Percentiles rank a stretch among this genome's conserved stretches.
Conservation (phyloP, 768 basidiomycete species). For the Thelephora aurantiotincta region DNA sequence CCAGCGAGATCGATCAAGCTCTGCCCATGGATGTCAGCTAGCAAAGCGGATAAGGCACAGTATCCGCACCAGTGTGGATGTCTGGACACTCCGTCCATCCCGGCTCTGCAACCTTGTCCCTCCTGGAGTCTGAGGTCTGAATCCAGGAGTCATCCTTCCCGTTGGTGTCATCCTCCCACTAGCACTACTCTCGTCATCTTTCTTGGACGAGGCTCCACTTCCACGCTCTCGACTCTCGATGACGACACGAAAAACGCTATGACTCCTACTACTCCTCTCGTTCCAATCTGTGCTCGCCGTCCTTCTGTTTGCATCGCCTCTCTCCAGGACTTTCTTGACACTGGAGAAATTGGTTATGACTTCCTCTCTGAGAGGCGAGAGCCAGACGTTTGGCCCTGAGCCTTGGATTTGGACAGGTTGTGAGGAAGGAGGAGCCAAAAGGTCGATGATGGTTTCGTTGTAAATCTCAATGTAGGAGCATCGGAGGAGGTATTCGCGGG, state of each 20-base stretch:
- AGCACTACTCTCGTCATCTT: conserved; percentile 31
- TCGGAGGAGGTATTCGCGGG: conserved; percentile 84
- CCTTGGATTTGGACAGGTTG: conserved; percentile 69
- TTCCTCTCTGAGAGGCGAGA: conserved; percentile 76
- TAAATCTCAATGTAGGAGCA: conserved; percentile 97
- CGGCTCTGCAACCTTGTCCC: conserved; percentile 58
- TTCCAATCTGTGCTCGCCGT: conserved; percentile 99
- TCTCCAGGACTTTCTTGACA: conserved; percentile 26
- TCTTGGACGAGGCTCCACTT: conserved; percentile 7
- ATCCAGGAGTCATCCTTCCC: conserved; percentile 39
- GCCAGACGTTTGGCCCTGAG: conserved; percentile 40
- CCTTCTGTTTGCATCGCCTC: conserved; percentile 77
- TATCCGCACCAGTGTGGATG: conserved; percentile 49
- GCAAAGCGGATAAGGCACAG: background rate
- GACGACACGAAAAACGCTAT: conserved; percentile 87
- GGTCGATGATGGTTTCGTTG: conserved; percentile 80
- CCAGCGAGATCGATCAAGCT: conserved; percentile 94
- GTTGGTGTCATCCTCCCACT: conserved; percentile 32
- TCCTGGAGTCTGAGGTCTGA: conserved; percentile 34
- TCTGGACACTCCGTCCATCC: conserved; percentile 71
- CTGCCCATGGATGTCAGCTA: conserved; percentile 20
- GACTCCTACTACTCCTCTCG: conserved; percentile 85
- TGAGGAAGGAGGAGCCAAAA: conserved; percentile 59
- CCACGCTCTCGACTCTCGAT: conserved; percentile 75
- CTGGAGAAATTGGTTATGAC: conserved; percentile 85